Base-by-base conservation (phyloP, 23 red algal species). In the Gracilariopsis chorda region DNA sequence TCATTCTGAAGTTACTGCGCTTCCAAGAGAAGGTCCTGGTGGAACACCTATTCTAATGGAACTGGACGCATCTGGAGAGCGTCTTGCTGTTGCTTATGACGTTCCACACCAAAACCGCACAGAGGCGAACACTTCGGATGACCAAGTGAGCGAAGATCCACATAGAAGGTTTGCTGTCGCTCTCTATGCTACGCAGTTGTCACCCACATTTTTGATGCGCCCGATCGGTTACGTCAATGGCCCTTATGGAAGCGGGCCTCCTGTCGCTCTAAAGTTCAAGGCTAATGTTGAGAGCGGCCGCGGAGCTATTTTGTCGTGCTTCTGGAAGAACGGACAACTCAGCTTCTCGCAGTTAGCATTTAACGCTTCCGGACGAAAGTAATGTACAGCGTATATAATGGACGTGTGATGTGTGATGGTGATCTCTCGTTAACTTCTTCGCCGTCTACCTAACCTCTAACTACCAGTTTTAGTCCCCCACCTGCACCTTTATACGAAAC, bases 1-100 rank as follows among this genome's bases (percentile, higher is more conserved):
- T 48, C 65, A 88, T 74, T 57, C 70, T 51, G 84, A 88, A 63
- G 29, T 75, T 20, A 88, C 84, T 7, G 65, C 39, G 55, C 47
- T 88, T 33, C 84, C 84, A 74, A 88, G 67, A 25, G 84, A 76
- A 64, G 84, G 84, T 40, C 84, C 84, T 0, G 84, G 84, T 16
- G 84, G 84, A 21, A 88, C 84, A 11, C 84, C 84, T 5, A 68
- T 88, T 62, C 70, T 88, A 17, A 32, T 88, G 67, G 84, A 88
- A 47, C 46, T 88, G 29, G 84, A 88, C 49, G 29, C 40, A 2
- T 76, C 67, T 43, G 84, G 84, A 17, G 84, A 88, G 47, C 63
- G 84, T 24, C 67, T 88, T 35, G 84, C 84, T 20, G 84, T 88
- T 14, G 84, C 56, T 16, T 88, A 88, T 36, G 63, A 88, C 43